Conservation (phyloP, 2,329 filamentous ascomycete species). For the Fusarium sp. region DNA sequence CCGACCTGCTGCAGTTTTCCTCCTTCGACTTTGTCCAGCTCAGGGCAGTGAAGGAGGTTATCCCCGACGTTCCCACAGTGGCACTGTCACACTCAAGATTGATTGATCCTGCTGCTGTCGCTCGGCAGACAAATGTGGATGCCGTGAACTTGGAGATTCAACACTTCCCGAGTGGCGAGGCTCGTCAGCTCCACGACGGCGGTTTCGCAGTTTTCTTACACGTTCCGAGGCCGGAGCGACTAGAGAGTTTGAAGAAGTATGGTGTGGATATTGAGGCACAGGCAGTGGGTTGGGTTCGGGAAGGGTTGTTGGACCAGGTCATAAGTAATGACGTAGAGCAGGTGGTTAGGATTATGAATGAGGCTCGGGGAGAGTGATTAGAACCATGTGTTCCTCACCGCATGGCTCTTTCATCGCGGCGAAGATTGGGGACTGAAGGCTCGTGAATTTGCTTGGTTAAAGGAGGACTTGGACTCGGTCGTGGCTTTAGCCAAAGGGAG, state of each 20-base stretch:
- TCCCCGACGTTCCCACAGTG: conserved; percentile 15
- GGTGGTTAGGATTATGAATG: conserved; percentile 8
- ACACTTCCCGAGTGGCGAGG: conserved; percentile 20
- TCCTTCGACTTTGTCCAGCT: conserved; percentile 25
- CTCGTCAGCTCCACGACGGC: conserved; percentile 4
- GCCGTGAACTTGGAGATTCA: conserved; percentile 18
- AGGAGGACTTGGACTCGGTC: too few relatives aligned
- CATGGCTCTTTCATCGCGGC: not conserved
- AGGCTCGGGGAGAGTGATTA: not conserved
- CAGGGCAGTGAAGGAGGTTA: conserved; percentile 11
- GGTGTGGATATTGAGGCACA: conserved; percentile 16
- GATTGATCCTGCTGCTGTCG: conserved; percentile 13
- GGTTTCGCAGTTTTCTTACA: conserved; percentile 18
- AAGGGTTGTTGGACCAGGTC: conserved; percentile 15
- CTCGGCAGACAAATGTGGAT: conserved; percentile 12
- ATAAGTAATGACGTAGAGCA: conserved; percentile 18
- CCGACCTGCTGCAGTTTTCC: conserved; percentile 14
- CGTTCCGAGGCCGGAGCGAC: not conserved
- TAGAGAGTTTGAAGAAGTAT: conserved; percentile 11
- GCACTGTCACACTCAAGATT: conserved; percentile 14
- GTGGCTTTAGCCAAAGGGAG: too few relatives aligned
- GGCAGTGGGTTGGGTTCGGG: conserved; percentile 12
- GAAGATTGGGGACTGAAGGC: not conserved
- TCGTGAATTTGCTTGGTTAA: too few relatives aligned
- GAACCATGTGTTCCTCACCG: not conserved